Conservation (phyloP, 169 alveolate species). For the Neospora caninum region DNA sequence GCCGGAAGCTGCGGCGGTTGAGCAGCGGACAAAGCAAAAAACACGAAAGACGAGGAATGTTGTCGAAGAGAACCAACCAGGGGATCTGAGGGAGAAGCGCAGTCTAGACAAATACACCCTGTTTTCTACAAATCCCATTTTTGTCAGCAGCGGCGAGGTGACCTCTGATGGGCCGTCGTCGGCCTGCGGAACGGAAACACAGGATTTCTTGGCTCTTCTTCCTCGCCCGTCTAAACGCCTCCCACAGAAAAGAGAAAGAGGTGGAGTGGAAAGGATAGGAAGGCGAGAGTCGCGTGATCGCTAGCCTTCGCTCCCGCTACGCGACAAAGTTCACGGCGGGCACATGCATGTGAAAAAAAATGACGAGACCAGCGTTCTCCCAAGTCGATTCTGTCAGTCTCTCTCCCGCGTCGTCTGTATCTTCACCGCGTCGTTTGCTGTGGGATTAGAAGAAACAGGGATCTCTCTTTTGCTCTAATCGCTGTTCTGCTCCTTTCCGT, state of each 20-base stretch:
- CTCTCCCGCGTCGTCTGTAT: neutral
- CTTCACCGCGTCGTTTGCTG: neutral
- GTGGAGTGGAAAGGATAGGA: neutral
- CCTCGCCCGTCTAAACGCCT: no score
- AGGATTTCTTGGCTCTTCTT: no score
- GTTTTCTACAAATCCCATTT: no score
- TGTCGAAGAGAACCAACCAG: neutral
- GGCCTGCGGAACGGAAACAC: no score
- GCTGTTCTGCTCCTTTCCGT: neutral
- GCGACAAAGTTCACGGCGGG: neutral
- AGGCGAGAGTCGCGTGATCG: neutral
- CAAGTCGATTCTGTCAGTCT: neutral
- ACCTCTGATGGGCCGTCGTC: no score
- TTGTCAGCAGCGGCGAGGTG: no score
- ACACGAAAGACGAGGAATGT: neutral
- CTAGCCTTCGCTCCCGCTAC: neutral
- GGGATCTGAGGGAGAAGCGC: neutral
- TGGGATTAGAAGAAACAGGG: neutral
- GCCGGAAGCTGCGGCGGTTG: no score
- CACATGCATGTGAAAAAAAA: neutral
- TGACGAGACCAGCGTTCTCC: neutral
- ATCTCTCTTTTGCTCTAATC: neutral
- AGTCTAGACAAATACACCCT: no score
- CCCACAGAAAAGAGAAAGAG: no score
- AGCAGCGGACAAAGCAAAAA: no score